Evolutionary conservation across 768 basidiomycete genomes (phyloP).

Genomic region (Phanerodontia chrysosporium): DNA sequence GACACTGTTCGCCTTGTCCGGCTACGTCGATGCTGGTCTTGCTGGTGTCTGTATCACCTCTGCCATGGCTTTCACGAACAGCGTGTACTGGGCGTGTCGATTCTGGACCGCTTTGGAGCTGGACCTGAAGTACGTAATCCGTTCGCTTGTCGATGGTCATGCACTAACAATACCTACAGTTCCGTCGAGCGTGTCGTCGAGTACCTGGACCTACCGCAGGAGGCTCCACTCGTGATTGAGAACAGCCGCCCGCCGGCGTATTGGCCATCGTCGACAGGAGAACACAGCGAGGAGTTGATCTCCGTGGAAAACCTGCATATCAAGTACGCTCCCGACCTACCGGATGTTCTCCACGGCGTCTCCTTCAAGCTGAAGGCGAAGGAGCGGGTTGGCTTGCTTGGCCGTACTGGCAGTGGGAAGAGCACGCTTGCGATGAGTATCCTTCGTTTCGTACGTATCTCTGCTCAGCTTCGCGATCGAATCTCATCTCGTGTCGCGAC

Average conservation of each 20-base stretch:
- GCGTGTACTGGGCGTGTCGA: conserved; percentile 48
- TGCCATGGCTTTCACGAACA: conserved; percentile 56
- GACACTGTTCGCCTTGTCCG: conserved; percentile 69
- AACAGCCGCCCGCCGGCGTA: conserved; percentile 79
- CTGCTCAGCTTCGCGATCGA: background rate
- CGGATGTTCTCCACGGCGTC: conserved; percentile 70
- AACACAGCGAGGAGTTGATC: conserved; percentile 48
- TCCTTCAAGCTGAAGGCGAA: conserved; percentile 69
- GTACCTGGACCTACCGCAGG: conserved; percentile 82
- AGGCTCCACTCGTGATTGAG: conserved; percentile 69
- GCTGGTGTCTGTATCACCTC: conserved; percentile 77
- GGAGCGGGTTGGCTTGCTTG: conserved; percentile 77
- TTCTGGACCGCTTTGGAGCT: conserved; percentile 59
- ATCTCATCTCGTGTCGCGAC: too few relatives aligned
- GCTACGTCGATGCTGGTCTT: conserved; percentile 51
- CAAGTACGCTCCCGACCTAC: conserved; percentile 82
- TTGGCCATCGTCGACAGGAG: conserved; percentile 76
- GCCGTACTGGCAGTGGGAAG: conserved; percentile 80
- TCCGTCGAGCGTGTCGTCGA: conserved; percentile 90
- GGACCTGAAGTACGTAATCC: conserved; percentile 60
- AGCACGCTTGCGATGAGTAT: conserved; percentile 85
- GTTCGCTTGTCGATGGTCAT: background rate
- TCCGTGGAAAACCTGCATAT: conserved; percentile 71
- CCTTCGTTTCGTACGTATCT: conserved; percentile 62
- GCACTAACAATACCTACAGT: conserved; percentile 39